phyloP scores from a whole-genome alignment of 106 monocot species.

The Dactylorhiza incarnata region DNA sequence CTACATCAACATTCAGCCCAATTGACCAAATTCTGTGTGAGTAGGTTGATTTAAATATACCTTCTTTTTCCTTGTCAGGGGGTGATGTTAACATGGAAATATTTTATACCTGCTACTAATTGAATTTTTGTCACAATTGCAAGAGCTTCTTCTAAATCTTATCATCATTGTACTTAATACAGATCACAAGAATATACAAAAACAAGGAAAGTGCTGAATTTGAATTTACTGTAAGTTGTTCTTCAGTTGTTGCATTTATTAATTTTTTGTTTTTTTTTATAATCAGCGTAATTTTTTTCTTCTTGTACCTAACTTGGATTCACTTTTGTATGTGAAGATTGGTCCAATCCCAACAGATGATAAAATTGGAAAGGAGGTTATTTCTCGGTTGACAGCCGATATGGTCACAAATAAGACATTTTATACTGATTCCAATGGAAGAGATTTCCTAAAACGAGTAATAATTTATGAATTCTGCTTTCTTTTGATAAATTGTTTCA shows the following conservation, averaged over 20 bases:
- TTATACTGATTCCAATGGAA: conserved; percentile 69
- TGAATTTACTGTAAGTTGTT: conserved; percentile 43
- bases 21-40: not conserved
- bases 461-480: conserved; percentile 1
- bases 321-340: conserved; percentile 13
- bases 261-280: not conserved
- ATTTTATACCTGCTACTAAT: not conserved
- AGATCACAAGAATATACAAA: conserved; percentile 50
- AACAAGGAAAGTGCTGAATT: conserved; percentile 52
- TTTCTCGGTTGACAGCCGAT: conserved; percentile 46
- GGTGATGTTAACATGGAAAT: not conserved
- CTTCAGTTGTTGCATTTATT: not conserved
- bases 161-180: not conserved
- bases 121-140: not conserved
- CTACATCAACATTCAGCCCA: not conserved
- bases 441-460: conserved; percentile 71
- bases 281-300: not conserved
- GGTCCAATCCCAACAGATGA: conserved; percentile 35
- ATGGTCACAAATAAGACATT: conserved; percentile 63
- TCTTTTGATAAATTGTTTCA: not conserved
- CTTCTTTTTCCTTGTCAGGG: too few relatives aligned
- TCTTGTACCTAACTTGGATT: not conserved
- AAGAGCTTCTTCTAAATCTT: not conserved
- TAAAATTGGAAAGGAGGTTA: conserved; percentile 38
- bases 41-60: not conserved